phyloP scores from a whole-genome alignment of 768 basidiomycete genomes.

The Pisolithus orientalis region DNA sequence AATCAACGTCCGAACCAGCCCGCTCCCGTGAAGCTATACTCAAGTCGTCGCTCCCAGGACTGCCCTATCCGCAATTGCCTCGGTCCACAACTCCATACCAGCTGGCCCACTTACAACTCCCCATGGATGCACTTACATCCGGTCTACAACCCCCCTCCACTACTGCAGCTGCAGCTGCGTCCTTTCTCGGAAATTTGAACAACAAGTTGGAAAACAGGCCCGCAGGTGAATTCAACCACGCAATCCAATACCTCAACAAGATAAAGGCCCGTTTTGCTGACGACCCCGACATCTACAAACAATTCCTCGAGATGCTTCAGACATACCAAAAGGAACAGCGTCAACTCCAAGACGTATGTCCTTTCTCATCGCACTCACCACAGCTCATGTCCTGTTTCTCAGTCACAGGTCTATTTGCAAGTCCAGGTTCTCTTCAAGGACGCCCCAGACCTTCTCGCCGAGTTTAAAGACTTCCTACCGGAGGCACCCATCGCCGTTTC shows the following conservation, averaged over 20 bases:
- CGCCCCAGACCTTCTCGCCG: constrained; percentile 69
- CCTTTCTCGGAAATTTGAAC: constrained; percentile 57
- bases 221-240: constrained; percentile 79
- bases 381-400: constrained; percentile 8
- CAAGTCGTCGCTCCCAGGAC: constrained; percentile 19
- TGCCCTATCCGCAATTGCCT: constrained; percentile 23
- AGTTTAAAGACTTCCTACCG: constrained; percentile 79
- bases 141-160: constrained; percentile 42
- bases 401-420: constrained; percentile 76
- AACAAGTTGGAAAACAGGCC: constrained; percentile 48
- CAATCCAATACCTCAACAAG: constrained; percentile 97
- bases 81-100: constrained; percentile 53
- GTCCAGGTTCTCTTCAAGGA: constrained; percentile 79
- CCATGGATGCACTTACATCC: constrained; percentile 40
- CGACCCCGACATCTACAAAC: constrained; percentile 90
- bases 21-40: constrained; percentile 19
- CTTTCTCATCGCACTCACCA: constrained; percentile 2
- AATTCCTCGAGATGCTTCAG: constrained; percentile 84
- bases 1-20: constrained; percentile 42
- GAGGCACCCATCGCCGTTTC: constrained; percentile 45
- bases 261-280: constrained; percentile 89
- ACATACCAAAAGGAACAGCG: constrained; percentile 82
- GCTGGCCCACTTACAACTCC: constrained; percentile 21
- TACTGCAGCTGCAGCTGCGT: constrained; percentile 58
- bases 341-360: constrained; percentile 61